phyloP scores from a whole-genome alignment of 768 basidiomycete species.

The Auriscalpium orientale region DNA sequence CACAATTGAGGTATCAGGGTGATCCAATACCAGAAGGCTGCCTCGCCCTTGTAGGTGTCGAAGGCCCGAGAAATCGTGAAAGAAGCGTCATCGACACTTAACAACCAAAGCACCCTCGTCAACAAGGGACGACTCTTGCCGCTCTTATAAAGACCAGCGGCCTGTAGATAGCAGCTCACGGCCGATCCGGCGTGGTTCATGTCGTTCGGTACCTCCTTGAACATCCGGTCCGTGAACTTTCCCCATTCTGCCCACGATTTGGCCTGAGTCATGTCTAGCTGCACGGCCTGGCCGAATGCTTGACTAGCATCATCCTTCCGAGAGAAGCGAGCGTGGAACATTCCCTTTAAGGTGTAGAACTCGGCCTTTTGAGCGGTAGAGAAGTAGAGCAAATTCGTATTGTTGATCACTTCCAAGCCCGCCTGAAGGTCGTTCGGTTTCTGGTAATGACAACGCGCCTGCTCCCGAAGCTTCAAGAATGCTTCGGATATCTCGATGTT shows the following conservation, averaged over 20 bases:
- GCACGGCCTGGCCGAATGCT: slow-evolving; percentile 92
- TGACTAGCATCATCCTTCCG: slow-evolving; percentile 85
- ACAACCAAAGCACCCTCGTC: slow-evolving; percentile 89
- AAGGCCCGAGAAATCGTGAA: slow-evolving; percentile 74
- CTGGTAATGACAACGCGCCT: slow-evolving; percentile 97
- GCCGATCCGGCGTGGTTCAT: slow-evolving; percentile 78
- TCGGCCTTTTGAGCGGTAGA: slow-evolving; percentile 92
- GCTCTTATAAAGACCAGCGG: slow-evolving; percentile 90
- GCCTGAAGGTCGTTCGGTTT: slow-evolving; percentile 89
- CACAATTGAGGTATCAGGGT: slow-evolving; percentile 92
- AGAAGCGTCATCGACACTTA: slow-evolving; percentile 80
- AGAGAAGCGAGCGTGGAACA: slow-evolving; percentile 89
- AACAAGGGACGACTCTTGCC: slow-evolving; percentile 89
- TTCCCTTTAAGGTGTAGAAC: slow-evolving; percentile 96
- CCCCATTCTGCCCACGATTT: slow-evolving; percentile 99
- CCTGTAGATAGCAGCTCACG: slow-evolving; percentile 96
- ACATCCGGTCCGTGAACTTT: slow-evolving; percentile 85
- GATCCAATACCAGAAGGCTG: slow-evolving; percentile 99
- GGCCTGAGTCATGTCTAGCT: slow-evolving; percentile 88
- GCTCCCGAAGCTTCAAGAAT: slow-evolving; percentile 96
- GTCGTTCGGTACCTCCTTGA: slow-evolving; percentile 76
- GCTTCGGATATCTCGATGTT: slow-evolving; percentile 99
- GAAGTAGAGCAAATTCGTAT: slow-evolving; percentile 98
- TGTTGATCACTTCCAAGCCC: slow-evolving; percentile 97
- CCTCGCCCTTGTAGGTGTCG: slow-evolving; percentile 93